Conservation (phyloP, 495 filamentous ascomycete genomes). For the Hyaloscypha bicolor region DNA sequence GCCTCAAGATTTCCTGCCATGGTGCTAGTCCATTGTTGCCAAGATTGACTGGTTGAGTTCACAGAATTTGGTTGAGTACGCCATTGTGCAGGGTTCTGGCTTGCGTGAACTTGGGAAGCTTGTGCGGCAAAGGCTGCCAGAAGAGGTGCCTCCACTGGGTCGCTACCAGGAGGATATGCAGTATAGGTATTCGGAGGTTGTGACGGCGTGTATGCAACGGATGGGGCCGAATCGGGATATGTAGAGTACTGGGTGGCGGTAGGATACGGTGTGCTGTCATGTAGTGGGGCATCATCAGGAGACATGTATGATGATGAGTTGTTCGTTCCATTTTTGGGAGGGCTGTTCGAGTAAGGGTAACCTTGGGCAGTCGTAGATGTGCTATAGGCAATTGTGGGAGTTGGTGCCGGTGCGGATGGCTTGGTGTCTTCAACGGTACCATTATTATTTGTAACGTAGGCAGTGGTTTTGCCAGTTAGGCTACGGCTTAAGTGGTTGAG, state of each 20-base stretch:
- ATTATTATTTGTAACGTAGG: not conserved
- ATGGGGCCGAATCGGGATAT: constrained; percentile 26
- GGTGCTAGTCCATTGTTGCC: constrained; percentile 32
- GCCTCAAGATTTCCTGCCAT: constrained; percentile 27
- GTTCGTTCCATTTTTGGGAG: constrained; percentile 10
- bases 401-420: constrained; percentile 7
- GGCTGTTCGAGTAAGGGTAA: constrained; percentile 10
- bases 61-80: not conserved
- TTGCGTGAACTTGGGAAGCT: constrained; percentile 22
- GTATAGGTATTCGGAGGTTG: constrained; percentile 15
- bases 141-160: constrained; percentile 26
- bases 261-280: constrained; percentile 32
- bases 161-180: constrained; percentile 15
- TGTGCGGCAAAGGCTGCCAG: constrained; percentile 31
- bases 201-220: constrained; percentile 24
- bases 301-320: constrained; percentile 16
- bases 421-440: constrained; percentile 8
- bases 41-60: constrained; percentile 24
- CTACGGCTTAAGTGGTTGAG: constrained; percentile 25
- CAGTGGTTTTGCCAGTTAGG: not conserved
- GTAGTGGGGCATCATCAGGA: constrained; percentile 10
- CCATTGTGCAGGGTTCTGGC: not conserved
- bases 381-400: constrained; percentile 6
- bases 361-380: not conserved
- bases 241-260: constrained; percentile 32